These are phyloP conservation scores for Nemania diffusa DNA, from an alignment of 2,329 filamentous ascomycete genomes.

Conservation along the genomic window DNA sequence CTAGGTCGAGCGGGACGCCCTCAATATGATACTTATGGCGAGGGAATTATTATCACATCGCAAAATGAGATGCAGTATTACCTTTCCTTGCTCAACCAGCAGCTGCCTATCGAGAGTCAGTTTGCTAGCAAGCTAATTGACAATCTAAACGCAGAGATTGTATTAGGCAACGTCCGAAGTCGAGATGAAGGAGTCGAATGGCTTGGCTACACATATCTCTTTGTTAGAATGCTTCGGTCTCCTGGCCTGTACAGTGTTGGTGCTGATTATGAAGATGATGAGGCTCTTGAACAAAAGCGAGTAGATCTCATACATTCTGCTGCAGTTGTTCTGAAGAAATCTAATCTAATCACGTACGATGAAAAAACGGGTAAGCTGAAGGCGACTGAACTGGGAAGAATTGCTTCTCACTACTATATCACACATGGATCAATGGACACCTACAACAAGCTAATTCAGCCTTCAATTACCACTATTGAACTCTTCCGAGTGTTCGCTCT, in stretches of 20 bases:
- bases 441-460: slow-evolving; percentile 95
- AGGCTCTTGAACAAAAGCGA: slow-evolving; percentile 90
- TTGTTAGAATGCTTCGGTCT: slow-evolving; percentile 95
- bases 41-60: slow-evolving; percentile 98
- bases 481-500: slow-evolving; percentile 96
- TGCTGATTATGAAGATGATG: slow-evolving; percentile 93
- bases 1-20: slow-evolving; percentile 95
- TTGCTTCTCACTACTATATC: slow-evolving; percentile 99
- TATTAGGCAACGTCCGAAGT: slow-evolving; percentile 89
- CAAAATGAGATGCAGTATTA: slow-evolving; percentile 97
- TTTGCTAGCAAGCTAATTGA: slow-evolving; percentile 92
- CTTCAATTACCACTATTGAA: slow-evolving; percentile 91
- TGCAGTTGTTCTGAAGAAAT: slow-evolving; percentile 85
- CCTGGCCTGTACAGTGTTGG: slow-evolving; percentile 96
- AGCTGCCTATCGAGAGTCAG: slow-evolving; percentile 96
- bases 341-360: slow-evolving; percentile 92
- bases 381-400: slow-evolving; percentile 91
- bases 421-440: slow-evolving; percentile 96
- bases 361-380: slow-evolving; percentile 90
- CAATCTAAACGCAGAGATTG: slow-evolving; percentile 95
- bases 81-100: slow-evolving; percentile 94
- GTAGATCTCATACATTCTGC: slow-evolving; percentile 98
- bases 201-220: slow-evolving; percentile 98
- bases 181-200: slow-evolving; percentile 98
- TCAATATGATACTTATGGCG: slow-evolving; percentile 96